These are phyloP conservation scores for Escovopsis sp. DNA, from an alignment of 2,329 filamentous ascomycete genomes.

Conservation along the genomic window DNA sequence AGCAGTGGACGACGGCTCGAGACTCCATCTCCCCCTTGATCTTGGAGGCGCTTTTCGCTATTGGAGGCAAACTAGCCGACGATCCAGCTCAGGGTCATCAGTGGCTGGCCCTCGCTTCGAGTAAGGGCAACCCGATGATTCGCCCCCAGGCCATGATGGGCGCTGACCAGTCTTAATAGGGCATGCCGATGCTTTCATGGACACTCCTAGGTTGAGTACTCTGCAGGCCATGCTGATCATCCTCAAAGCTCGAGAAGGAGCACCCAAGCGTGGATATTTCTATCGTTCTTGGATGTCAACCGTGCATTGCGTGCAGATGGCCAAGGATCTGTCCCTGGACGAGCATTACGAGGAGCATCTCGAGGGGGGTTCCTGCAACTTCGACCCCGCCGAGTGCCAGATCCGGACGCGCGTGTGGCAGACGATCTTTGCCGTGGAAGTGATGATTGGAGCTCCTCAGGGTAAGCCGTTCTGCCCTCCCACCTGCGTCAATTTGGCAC, in stretches of 20 bases:
- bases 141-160: not conserved
- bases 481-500: not conserved
- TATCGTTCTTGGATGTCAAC: slow-evolving; percentile 96
- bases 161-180: slow-evolving; percentile 30
- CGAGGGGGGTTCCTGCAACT: slow-evolving; percentile 54
- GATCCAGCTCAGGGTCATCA: slow-evolving; percentile 75
- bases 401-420: slow-evolving; percentile 86
- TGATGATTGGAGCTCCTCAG: slow-evolving; percentile 89
- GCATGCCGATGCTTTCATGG: slow-evolving; percentile 87
- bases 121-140: slow-evolving; percentile 30
- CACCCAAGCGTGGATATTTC: slow-evolving; percentile 86
- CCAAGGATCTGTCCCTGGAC: slow-evolving; percentile 76
- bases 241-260: slow-evolving; percentile 81
- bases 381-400: slow-evolving; percentile 58
- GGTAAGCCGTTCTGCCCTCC: slow-evolving; percentile 33
- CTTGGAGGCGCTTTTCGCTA: slow-evolving; percentile 82
- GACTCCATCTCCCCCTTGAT: slow-evolving; percentile 80
- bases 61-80: slow-evolving; percentile 69
- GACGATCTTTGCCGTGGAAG: slow-evolving; percentile 67
- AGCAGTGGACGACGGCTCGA: slow-evolving; percentile 75
- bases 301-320: slow-evolving; percentile 85
- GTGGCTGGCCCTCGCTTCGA: slow-evolving; percentile 81
- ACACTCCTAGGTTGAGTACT: slow-evolving; percentile 77
- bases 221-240: slow-evolving; percentile 80
- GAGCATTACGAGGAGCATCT: slow-evolving; percentile 74